phyloP scores from a whole-genome alignment of 176 grass and related monocot genomes.

The Aegilops tauschii region DNA sequence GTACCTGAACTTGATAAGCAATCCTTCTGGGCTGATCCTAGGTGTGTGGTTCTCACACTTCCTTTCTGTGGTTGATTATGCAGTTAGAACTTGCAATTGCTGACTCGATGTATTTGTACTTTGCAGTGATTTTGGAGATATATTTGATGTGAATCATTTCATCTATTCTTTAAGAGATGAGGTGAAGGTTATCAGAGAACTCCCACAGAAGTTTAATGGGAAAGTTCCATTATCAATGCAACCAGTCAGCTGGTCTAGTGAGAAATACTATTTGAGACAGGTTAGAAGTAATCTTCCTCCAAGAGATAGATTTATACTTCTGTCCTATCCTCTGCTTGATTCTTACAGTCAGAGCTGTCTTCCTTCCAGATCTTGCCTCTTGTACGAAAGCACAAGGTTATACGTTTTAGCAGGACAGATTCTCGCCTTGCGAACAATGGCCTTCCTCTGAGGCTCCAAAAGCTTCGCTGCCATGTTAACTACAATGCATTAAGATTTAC shows the following conservation, averaged over 20 bases:
- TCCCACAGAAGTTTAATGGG: constrained; percentile 70
- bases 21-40: constrained; percentile 98
- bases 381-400: constrained; percentile 82
- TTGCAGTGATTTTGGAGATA: constrained; percentile 89
- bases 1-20: constrained; percentile 96
- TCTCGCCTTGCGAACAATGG: constrained; percentile 89
- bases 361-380: constrained; percentile 84
- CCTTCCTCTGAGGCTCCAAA: constrained; percentile 79
- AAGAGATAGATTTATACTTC: neutral
- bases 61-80: neutral
- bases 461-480: constrained; percentile 81
- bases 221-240: constrained; percentile 75
- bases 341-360: constrained; percentile 18
- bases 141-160: constrained; percentile 92
- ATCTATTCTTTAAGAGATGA: constrained; percentile 90
- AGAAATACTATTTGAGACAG: constrained; percentile 96
- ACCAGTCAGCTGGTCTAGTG: constrained; percentile 91
- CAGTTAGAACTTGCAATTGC: neutral
- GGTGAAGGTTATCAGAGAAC: constrained; percentile 84
- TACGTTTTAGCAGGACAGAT: constrained; percentile 89
- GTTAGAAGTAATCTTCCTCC: constrained; percentile 42
- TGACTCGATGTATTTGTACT: constrained; percentile 20
- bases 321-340: constrained; percentile 22
- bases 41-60: constrained; percentile 46
- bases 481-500: constrained; percentile 82